Evolutionary conservation across 345 rosid species (phyloP), one percentile per base, ranked within the genome.

Genomic region (Psidium friedrichsthalianum): DNA sequence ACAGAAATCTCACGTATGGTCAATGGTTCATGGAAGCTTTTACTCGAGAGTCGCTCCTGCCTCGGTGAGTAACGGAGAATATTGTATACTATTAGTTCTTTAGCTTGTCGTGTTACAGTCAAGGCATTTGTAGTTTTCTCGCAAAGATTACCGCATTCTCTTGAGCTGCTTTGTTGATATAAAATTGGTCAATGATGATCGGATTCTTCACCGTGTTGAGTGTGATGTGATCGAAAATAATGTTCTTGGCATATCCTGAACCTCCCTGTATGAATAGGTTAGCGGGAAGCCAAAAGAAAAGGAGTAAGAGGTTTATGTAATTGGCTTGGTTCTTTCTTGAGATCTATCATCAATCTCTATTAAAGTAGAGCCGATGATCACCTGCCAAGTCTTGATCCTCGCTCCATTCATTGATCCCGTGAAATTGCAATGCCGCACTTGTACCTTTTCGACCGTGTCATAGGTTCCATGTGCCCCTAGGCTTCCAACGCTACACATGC

Each of bases 321-420:
- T 5, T 5, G 24, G 25, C 76, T 83, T 83, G 29, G 1, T 82
- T 82, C 29, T 54, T 42, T 74, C 18, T 4, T 29, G 52, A 40
- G 21, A 83, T 14, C 42, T 56, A 32, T 53, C 42, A 25, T 29
- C 56, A 29, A 36, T 82, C n/a, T 29, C 5, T 8, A 10, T 32
- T 12, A 53, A 82, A 27, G 20, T 16, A 22, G 25, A 82, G 11
- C 24, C 85, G 47, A 18, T 36, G 80, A 57, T 54, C 80, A 93
- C 97, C 91, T 87, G 91, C 85, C 87, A 76, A 44, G 95, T 93
- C 87, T 94, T 94, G 86, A 94, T 92, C 88, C 95, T 92, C 11
- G 93, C 95, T 61, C 95, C 95, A 81, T 91, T 89, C 53, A 47
- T 40, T 0, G 94, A 88, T 40, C 84, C 74, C 27, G 82, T 82